phyloP scores from a whole-genome alignment of 2,329 filamentous ascomycete genomes.

The Cladosporium oxysporum region DNA sequence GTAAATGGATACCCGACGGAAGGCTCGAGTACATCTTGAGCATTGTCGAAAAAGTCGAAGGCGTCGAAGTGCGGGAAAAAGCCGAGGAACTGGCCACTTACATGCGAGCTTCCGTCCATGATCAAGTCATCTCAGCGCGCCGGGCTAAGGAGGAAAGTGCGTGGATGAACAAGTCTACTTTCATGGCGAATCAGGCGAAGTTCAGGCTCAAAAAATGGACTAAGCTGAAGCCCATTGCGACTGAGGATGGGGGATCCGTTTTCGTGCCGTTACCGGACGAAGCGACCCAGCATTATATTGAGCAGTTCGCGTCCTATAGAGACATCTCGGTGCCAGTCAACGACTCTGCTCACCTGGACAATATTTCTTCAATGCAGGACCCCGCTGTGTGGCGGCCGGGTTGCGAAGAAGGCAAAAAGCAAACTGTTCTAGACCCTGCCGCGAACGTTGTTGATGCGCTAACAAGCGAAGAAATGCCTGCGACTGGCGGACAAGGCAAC shows the following conservation, averaged over 20 bases:
- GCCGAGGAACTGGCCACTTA: not conserved
- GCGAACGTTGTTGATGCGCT: not conserved
- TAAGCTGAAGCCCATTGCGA: constrained; percentile 6
- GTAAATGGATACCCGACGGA: not conserved
- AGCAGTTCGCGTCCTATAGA: no score
- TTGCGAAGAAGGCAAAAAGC: not conserved
- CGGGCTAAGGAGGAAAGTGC: not conserved
- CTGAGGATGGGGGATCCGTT: not conserved
- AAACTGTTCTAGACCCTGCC: no score
- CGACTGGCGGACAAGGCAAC: no score
- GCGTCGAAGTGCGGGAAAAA: not conserved
- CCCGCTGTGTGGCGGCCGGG: not conserved
- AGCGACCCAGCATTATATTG: no score
- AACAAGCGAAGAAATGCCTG: not conserved
- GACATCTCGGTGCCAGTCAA: no score
- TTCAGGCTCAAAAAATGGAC: constrained; percentile 13
- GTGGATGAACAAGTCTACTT: not conserved
- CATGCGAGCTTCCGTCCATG: constrained; percentile 5
- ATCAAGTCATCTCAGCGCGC: not conserved
- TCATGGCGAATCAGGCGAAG: not conserved
- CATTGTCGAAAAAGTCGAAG: constrained; percentile 15
- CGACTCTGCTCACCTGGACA: no score
- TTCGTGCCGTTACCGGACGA: no score
- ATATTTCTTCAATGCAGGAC: no score
- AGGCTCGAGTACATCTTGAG: constrained; percentile 15